Conservation (phyloP, 2,329 filamentous ascomycete species). For the Alternaria gansuensis region DNA sequence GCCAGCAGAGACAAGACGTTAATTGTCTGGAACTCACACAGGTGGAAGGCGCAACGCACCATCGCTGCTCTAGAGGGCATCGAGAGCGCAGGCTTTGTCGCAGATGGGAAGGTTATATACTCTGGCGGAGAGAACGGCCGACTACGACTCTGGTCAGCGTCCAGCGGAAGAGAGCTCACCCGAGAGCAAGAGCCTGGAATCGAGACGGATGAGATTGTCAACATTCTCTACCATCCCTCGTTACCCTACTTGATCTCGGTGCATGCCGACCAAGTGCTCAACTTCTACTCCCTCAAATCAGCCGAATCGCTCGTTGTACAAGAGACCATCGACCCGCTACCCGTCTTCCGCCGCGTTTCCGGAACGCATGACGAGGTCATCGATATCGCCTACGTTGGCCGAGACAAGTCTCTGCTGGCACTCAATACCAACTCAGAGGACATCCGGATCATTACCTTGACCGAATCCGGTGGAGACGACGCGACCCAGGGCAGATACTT, state of each 20-base stretch:
- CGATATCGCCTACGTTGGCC: slow-evolving; percentile 85
- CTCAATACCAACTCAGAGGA: slow-evolving; percentile 96
- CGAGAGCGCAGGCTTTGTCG: slow-evolving; percentile 82
- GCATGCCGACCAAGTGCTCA: slow-evolving; percentile 87
- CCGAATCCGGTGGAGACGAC: slow-evolving; percentile 40
- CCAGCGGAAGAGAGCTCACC: slow-evolving; percentile 80
- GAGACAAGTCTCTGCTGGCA: slow-evolving; percentile 81
- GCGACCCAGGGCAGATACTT: slow-evolving; percentile 69
- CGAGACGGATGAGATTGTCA: slow-evolving; percentile 74
- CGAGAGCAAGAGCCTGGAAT: slow-evolving; percentile 70
- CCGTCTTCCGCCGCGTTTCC: slow-evolving; percentile 79
- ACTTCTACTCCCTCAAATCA: slow-evolving; percentile 70
- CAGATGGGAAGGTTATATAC: slow-evolving; percentile 75
- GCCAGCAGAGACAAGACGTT: slow-evolving; percentile 92
- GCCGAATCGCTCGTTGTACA: slow-evolving; percentile 51
- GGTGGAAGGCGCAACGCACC: slow-evolving; percentile 83
- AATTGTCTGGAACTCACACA: slow-evolving; percentile 86
- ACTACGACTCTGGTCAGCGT: slow-evolving; percentile 83
- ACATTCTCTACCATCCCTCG: slow-evolving; percentile 71
- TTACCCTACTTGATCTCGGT: slow-evolving; percentile 79
- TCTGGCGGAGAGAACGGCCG: slow-evolving; percentile 85
- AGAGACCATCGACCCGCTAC: slow-evolving; percentile 65
- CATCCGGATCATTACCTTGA: slow-evolving; percentile 82
- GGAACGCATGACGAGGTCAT: slow-evolving; percentile 98
- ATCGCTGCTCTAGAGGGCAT: slow-evolving; percentile 86